phyloP scores from a whole-genome alignment of 2,329 filamentous ascomycete genomes.

The Botryotinia narcissicola region DNA sequence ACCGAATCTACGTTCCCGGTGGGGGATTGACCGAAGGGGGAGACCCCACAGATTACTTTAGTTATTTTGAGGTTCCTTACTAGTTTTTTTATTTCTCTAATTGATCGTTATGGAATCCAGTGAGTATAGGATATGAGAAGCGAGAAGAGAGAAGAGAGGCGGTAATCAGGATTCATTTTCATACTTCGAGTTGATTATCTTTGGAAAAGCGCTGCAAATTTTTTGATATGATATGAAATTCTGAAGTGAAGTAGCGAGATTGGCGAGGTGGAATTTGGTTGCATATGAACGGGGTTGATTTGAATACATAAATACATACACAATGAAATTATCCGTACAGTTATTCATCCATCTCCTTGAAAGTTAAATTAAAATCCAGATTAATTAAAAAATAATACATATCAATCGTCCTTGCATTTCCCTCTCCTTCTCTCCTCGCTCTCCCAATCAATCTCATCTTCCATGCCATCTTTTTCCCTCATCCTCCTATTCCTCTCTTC shows the following conservation, averaged over 20 bases:
- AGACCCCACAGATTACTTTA: not conserved
- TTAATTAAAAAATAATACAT: not conserved
- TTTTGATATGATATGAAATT: not conserved
- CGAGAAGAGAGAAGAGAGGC: rapidly evolving
- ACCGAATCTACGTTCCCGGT: conserved; percentile 40
- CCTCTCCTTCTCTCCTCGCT: not conserved
- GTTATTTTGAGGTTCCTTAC: conserved; percentile 12
- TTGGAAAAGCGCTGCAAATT: not conserved
- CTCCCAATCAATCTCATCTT: not conserved
- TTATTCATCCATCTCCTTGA: not conserved
- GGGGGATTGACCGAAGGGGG: conserved; percentile 33
- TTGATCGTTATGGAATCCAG: too few species aligned
- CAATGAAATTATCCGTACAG: not conserved
- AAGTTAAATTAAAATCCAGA: not conserved
- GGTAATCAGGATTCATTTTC: not conserved
- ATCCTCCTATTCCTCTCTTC: not conserved
- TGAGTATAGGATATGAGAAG: not conserved
- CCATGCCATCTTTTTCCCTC: not conserved
- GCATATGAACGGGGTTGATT: not conserved
- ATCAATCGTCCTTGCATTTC: not conserved
- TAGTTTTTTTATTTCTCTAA: too few species aligned
- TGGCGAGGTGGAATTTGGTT: not conserved
- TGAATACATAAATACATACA: not conserved
- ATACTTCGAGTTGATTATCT: not conserved
- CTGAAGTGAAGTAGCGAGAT: not conserved